A percentile compares a stretch with the other conserved stretches of the same genome.
These are phyloP conservation scores for Diutina neorugosa DNA, from an alignment of 1,139 yeast species.

Conservation along the genomic window DNA sequence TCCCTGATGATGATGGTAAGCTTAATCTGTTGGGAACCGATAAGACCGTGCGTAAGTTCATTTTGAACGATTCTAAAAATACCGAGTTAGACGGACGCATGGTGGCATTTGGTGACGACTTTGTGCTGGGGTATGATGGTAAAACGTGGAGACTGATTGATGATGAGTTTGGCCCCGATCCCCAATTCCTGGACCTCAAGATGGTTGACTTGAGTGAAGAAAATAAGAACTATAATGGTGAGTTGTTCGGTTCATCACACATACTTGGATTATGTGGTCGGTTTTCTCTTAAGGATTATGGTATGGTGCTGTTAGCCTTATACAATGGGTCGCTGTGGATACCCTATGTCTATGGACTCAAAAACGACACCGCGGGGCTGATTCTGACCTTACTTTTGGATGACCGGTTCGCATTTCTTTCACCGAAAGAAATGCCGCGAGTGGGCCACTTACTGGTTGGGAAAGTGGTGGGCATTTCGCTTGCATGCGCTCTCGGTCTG, in stretches of 20 bases:
- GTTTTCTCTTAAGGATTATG: constrained; percentile 39
- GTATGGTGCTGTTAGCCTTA: constrained; percentile 53
- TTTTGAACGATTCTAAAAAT: constrained; percentile 30
- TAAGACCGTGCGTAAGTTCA: constrained; percentile 33
- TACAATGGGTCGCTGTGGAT: constrained; percentile 63
- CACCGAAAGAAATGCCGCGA: neutral
- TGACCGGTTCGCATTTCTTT: constrained; percentile 16
- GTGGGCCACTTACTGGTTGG: constrained; percentile 27
- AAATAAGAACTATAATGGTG: neutral
- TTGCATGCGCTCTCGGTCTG: constrained; percentile 61
- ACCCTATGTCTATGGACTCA: constrained; percentile 41
- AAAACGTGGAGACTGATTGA: neutral
- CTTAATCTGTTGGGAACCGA: constrained; percentile 14
- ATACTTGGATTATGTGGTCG: constrained; percentile 54
- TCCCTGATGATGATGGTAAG: constrained; percentile 9
- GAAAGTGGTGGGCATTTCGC: constrained; percentile 74
- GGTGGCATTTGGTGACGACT: constrained; percentile 42
- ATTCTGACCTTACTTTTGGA: constrained; percentile 23
- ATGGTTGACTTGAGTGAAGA: neutral
- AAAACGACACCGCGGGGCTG: constrained; percentile 16
- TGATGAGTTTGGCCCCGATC: neutral
- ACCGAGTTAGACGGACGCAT: constrained; percentile 36
- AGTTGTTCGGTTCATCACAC: constrained; percentile 26
- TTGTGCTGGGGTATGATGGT: constrained; percentile 20
- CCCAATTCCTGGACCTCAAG: neutral